Percentiles rank a stretch among this genome's conserved stretches.
Evolutionary conservation across 106 monocot species (phyloP).

Genomic region (Acorus calamus): DNA sequence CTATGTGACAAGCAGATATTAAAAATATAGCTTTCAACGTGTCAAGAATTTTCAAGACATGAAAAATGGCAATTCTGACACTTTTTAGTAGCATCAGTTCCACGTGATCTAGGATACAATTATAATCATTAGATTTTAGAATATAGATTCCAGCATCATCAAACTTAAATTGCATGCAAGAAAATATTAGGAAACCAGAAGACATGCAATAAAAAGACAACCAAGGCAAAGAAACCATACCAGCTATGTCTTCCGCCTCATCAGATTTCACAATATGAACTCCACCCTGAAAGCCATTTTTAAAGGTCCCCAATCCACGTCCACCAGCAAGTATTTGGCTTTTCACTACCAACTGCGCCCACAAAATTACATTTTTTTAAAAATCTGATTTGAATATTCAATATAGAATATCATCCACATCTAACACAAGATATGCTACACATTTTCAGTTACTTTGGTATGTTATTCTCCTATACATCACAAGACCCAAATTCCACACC

Average conservation of each 20-base stretch:
- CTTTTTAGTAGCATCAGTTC: too few relatives aligned
- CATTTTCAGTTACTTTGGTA: too few relatives aligned
- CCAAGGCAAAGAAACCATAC: conserved; percentile 17
- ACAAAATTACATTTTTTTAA: not conserved
- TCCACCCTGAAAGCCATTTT: conserved; percentile 88
- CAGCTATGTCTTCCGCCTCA: conserved; percentile 59
- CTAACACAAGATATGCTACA: too few relatives aligned
- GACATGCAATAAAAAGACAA: not conserved
- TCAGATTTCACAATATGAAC: conserved; percentile 96
- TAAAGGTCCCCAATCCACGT: conserved; percentile 90
- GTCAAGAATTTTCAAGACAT: too few relatives aligned
- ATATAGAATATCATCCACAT: too few relatives aligned
- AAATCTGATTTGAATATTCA: not conserved
- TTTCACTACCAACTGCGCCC: conserved; percentile 79
- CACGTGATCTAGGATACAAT: too few relatives aligned
- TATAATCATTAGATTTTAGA: too few relatives aligned
- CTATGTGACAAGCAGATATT: too few relatives aligned
- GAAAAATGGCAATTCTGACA: too few relatives aligned
- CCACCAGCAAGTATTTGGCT: conserved; percentile 99
- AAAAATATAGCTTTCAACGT: too few relatives aligned
- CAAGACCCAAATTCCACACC: too few relatives aligned
- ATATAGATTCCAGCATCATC: not conserved
- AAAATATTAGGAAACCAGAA: not conserved
- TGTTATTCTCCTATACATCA: too few relatives aligned
- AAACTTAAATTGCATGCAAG: not conserved